phyloP scores from a whole-genome alignment of 495 filamentous ascomycete genomes.

The Penicillium soppii region DNA sequence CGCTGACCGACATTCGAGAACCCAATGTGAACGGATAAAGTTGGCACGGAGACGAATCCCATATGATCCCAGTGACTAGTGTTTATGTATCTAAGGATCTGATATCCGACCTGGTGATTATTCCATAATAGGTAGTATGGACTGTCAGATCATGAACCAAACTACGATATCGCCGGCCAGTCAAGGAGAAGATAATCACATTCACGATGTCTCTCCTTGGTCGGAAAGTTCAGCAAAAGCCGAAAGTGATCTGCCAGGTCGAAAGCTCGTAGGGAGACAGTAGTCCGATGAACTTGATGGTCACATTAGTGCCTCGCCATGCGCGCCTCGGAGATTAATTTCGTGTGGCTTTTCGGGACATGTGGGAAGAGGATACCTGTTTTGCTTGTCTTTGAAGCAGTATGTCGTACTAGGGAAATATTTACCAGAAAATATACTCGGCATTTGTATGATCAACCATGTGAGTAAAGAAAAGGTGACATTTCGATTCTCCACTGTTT shows the following conservation, averaged over 20 bases:
- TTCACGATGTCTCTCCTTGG: background rate
- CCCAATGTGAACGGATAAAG: background rate
- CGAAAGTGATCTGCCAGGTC: too few relatives aligned
- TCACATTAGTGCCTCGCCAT: constrained; percentile 7
- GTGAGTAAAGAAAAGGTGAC: too few relatives aligned
- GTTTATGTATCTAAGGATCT: background rate
- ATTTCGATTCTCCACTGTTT: too few relatives aligned
- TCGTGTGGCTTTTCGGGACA: background rate
- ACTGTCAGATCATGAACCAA: background rate
- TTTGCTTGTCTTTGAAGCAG: too few relatives aligned
- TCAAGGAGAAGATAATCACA: background rate
- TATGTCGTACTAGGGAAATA: too few relatives aligned
- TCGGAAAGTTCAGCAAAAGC: background rate
- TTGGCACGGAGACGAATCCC: background rate
- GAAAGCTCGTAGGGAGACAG: too few relatives aligned
- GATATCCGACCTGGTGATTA: background rate
- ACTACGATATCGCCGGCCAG: too few relatives aligned
- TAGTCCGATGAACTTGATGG: background rate
- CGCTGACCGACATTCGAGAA: constrained; percentile 7
- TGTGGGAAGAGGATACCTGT: too few relatives aligned
- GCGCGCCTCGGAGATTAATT: constrained; percentile 12
- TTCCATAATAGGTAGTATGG: background rate
- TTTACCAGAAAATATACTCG: too few relatives aligned
- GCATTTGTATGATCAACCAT: too few relatives aligned
- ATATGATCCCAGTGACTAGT: background rate